Conservation (phyloP, 2,329 filamentous ascomycete genomes). For the Gnomoniopsis smithogilvyi region DNA sequence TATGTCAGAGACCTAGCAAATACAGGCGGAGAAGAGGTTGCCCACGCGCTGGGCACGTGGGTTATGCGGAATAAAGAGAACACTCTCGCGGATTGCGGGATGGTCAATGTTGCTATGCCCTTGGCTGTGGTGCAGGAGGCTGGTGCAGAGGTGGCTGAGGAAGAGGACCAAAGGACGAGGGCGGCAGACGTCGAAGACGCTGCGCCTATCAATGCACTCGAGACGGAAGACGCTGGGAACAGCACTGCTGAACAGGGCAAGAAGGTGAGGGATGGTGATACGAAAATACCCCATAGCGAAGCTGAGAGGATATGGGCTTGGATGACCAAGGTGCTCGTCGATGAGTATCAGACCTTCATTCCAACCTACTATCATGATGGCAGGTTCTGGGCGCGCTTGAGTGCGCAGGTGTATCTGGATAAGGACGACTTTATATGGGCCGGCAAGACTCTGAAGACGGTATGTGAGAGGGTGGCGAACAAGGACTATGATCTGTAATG, state of each 20-base stretch:
- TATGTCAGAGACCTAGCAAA: constrained; percentile 64
- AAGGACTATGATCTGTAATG: constrained; percentile 22
- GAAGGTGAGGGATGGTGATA: constrained; percentile 24
- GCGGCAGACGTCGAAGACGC: constrained; percentile 3
- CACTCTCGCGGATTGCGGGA: constrained; percentile 62
- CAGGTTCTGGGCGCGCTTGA: constrained; percentile 68
- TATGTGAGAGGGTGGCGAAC: constrained; percentile 39
- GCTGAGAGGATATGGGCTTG: constrained; percentile 47
- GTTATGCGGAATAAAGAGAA: constrained; percentile 64
- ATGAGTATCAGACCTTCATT: constrained; percentile 69
- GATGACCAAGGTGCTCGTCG: constrained; percentile 51
- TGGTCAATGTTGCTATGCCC: constrained; percentile 74
- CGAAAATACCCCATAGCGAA: constrained; percentile 30
- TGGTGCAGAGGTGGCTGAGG: neutral
- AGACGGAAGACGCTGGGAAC: neutral
- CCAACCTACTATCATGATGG: constrained; percentile 59
- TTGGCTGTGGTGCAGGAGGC: constrained; percentile 36
- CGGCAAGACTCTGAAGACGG: constrained; percentile 52
- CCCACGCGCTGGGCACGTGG: constrained; percentile 63
- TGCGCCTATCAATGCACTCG: neutral
- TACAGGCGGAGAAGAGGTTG: constrained; percentile 59
- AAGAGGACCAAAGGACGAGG: neutral
- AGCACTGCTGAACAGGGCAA: constrained; percentile 2
- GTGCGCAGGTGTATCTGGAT: constrained; percentile 83
- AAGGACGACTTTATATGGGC: constrained; percentile 73